Evolutionary conservation across 73 alveolate genomes (phyloP), one percentile per base, ranked within the genome.

Genomic region (Diophrys appendiculata): DNA sequence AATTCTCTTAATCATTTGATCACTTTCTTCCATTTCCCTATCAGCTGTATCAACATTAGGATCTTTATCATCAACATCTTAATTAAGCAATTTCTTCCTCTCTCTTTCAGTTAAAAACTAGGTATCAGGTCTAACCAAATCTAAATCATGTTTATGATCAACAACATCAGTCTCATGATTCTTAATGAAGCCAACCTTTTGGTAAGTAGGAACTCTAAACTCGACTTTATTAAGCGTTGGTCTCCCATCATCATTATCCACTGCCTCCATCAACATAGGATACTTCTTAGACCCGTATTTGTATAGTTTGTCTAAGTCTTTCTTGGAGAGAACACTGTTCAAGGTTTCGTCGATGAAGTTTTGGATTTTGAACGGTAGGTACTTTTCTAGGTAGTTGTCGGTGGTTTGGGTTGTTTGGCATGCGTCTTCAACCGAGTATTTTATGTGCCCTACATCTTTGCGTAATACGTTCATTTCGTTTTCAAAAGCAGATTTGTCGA

Each of bases 351-450:
- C 60, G 1, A 86, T 65, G 78, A 86, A 65, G 34, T 72, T 73
- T 52, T 84, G 68, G 23, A 86, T 55, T 53, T 72, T 69, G 71
- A 86, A 86, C 0, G 93, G 93, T n/a, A 78, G 82, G 74, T 86
- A 86, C 60, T 86, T 86, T 75, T 86, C 83, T 0, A 86, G 53
- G 43, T 86, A 86, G 69, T 86, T 86, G 54, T 86, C 93, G 0
- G 93, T 80, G 24, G 77, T 55, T 52, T 69, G n/a, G 29, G 79
- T 54, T 1, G 71, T 78, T 18, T 76, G 32, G 54, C 35, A 18
- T 2, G 29, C 65, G 26, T 76, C 85, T 22, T 64, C 69, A 33
- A 76, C 52, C 23, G 78, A 76, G 22, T 76, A 52, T 25, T 30
- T 65, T 54, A 52, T 53, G 77, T 76, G 69, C 0, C 34, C 72